Evolutionary conservation across 1,284 basidiomycete genomes (phyloP).

Genomic region (Microbotryomycetes sp.): DNA sequence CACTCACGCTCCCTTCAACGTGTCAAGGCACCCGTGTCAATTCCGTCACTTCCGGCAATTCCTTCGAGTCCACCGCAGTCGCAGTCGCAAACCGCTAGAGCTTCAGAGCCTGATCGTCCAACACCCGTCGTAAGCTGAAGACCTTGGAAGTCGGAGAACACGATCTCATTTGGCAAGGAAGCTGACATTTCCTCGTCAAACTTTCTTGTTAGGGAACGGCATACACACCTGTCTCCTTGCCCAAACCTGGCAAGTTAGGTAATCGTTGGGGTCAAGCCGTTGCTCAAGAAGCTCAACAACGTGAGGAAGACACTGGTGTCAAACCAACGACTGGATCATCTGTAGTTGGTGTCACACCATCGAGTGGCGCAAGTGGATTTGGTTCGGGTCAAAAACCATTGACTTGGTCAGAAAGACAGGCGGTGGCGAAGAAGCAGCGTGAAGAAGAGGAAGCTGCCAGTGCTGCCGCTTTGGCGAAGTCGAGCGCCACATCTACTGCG

Average conservation of each 20-base stretch:
- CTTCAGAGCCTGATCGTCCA: conserved; percentile 31
- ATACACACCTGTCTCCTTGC: conserved; percentile 77
- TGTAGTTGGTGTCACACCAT: background rate
- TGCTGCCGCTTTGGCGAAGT: conserved; percentile 48
- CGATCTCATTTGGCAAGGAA: background rate
- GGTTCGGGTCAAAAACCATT: conserved; percentile 56
- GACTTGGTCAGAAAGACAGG: conserved; percentile 86
- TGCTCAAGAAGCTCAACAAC: conserved; percentile 45
- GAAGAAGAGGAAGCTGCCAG: conserved; percentile 73
- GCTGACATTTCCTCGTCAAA: background rate
- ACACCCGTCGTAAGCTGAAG: conserved; percentile 30
- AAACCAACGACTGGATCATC: background rate
- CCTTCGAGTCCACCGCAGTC: conserved; percentile 44
- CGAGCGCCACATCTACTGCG: conserved; percentile 41
- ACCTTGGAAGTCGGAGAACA: background rate
- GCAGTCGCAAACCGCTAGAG: conserved; percentile 22
- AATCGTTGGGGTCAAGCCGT: conserved; percentile 68
- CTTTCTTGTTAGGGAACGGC: conserved; percentile 54
- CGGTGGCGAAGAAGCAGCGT: conserved; percentile 70
- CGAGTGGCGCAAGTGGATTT: background rate
- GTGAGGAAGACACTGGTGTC: conserved; percentile 30
- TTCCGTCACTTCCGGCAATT: conserved; percentile 45
- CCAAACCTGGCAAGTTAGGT: conserved; percentile 73
- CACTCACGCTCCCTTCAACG: too few species aligned
- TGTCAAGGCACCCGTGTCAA: conserved; percentile 34